Evolutionary conservation across 768 basidiomycete genomes (phyloP), one percentile per base, ranked within the genome.

Genomic region (Boletales sp.): DNA sequence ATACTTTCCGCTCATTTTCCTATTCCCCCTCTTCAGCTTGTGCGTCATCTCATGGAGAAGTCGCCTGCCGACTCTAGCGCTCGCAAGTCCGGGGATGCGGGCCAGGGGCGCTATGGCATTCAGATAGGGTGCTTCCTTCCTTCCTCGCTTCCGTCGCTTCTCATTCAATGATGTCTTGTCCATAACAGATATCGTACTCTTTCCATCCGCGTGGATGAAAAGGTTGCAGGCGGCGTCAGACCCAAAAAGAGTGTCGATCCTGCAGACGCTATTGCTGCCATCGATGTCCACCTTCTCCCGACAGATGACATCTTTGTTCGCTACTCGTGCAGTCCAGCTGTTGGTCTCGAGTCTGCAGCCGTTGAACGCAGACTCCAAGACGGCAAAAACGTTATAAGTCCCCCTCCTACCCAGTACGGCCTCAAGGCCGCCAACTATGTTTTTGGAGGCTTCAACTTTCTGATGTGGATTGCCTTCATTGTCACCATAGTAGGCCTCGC

Each of bases 391-490:
- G 64, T 73, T 38, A 76, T 82, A 18, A 74, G 72, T 18, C 73
- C 78, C 0, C 77, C 77, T 3, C 73, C 71, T 4, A 73, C 71
- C 8, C 74, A 77, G 57, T 72, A 69, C 56, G 77, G 65, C 70
- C 70, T 73, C 58, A 81, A 80, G 68, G 67, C 72, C 30, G 57
- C 79, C 15, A 75, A 74, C 56, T 83, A 80, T 46, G 51, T 82
- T 42, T 78, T 83, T 41, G 78, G 80, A 37, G 81, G 81, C 1
- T 82, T 82, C 61, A 81, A 81, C 45, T 74, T 73, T 46, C 63
- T 83, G 14, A 76, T 83, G 66, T 74, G 81, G 70, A 71, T 77
- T 44, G 80, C 78, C 0, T 78, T 79, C 53, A 66, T 83, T 47
- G 71, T 77, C 47, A 74, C 73, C 0, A 34, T 72, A 31, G 74